phyloP scores from a whole-genome alignment of 2,329 filamentous ascomycete genomes.

The Aspergillus puulaauensis region DNA sequence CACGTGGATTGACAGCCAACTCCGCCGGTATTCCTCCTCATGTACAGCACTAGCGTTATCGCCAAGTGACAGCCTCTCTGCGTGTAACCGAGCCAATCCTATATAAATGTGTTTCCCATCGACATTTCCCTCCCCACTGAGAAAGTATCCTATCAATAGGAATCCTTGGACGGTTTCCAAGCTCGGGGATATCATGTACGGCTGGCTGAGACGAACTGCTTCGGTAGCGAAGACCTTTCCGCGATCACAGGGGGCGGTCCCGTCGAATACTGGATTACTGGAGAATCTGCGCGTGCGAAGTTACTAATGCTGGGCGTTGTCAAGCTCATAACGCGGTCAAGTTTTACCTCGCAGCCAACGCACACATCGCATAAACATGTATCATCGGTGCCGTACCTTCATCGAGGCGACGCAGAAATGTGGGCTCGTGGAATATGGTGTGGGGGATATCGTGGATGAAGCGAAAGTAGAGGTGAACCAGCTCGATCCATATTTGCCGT shows the following conservation, averaged over 20 bases:
- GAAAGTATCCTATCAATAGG: conserved; percentile 19
- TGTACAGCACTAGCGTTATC: not conserved
- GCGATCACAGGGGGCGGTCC: conserved; percentile 13
- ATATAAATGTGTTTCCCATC: conserved; percentile 22
- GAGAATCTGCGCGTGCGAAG: conserved; percentile 16
- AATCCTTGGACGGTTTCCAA: conserved; percentile 20
- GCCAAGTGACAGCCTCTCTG: conserved; percentile 15
- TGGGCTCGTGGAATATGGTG: conserved; percentile 22
- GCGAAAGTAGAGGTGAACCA: conserved; percentile 21
- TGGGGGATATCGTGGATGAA: conserved; percentile 25
- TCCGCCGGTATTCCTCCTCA: conserved; percentile 19
- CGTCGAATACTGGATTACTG: conserved; percentile 11
- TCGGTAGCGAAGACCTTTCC: conserved; percentile 14
- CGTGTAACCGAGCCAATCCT: conserved; percentile 21
- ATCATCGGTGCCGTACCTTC: conserved; percentile 18
- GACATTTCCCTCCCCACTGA: conserved; percentile 18
- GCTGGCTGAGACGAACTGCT: conserved; percentile 14
- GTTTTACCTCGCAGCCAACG: conserved; percentile 21
- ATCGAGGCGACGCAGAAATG: conserved; percentile 17
- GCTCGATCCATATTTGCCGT: conserved; percentile 12
- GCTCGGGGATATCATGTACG: conserved; percentile 15
- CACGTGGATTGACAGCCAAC: conserved; percentile 21
- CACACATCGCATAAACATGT: conserved; percentile 22
- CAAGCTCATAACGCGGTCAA: not conserved
- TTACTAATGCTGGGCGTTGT: not conserved